Percentiles rank a stretch among this genome's conserved stretches.
These are phyloP conservation scores for Adansonia madagascariensis DNA, from an alignment of 441 rosid genomes.

Conservation along the genomic window DNA sequence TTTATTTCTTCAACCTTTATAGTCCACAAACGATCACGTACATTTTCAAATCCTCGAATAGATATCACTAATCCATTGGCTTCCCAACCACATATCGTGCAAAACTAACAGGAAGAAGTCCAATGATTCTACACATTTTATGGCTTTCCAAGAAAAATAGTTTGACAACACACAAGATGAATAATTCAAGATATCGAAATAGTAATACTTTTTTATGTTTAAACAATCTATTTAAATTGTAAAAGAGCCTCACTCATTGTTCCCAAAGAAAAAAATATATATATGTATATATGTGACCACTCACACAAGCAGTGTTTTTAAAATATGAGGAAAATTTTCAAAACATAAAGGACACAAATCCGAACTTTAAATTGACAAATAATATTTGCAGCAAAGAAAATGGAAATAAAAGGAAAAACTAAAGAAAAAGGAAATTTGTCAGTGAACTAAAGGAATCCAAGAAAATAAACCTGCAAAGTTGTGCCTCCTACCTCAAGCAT, in stretches of 20 bases:
- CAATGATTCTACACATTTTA: not conserved
- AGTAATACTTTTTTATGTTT: not conserved
- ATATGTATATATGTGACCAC: not conserved
- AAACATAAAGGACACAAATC: not conserved
- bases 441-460: not conserved
- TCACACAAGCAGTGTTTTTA: not conserved
- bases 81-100: not conserved
- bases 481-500: conserved; percentile 54
- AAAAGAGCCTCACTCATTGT: not conserved
- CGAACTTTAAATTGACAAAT: not conserved
- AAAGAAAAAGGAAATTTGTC: conserved; percentile 5
- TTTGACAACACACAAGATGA: not conserved
- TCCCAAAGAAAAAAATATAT: not conserved
- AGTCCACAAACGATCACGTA: not conserved
- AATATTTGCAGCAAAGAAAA: not conserved
- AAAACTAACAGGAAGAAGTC: not conserved
- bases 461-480: conserved; percentile 25
- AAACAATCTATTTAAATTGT: not conserved
- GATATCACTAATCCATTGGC: not conserved
- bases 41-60: not conserved
- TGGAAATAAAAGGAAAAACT: conserved; percentile 5
- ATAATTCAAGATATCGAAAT: not conserved
- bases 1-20: not conserved
- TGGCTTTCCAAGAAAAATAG: not conserved
- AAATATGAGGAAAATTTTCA: not conserved